A percentile compares a stretch with the other conserved stretches of the same genome.
phyloP scores from a whole-genome alignment of 805 yeast genomes.

The Suhomyces xylopsoci region DNA sequence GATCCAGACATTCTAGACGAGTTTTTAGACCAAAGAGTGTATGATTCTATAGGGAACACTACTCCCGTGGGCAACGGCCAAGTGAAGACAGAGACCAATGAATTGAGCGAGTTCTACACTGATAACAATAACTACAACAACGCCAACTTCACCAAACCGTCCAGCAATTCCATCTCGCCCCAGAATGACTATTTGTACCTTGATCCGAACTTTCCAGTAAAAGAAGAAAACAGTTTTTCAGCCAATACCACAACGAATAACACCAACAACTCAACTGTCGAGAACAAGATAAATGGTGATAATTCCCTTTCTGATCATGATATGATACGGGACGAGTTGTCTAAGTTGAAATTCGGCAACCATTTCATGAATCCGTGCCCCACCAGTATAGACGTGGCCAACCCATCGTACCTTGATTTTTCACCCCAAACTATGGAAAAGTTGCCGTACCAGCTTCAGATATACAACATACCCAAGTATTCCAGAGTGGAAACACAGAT shows the following conservation, averaged over 20 bases:
- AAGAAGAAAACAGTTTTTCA: neutral
- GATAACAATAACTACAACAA: neutral
- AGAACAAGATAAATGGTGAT: neutral
- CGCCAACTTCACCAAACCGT: neutral
- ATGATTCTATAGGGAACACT: slow-evolving; percentile 30
- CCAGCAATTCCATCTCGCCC: slow-evolving; percentile 3
- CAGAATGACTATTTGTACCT: slow-evolving; percentile 20
- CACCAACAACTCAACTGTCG: neutral
- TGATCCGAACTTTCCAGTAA: slow-evolving; percentile 14
- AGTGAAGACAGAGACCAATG: slow-evolving; percentile 11
- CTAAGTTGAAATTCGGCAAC: slow-evolving; percentile 54
- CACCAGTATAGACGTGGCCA: slow-evolving; percentile 26
- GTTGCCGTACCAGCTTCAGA: slow-evolving; percentile 48
- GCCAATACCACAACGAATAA: neutral
- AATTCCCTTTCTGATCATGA: slow-evolving; percentile 33
- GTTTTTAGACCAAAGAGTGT: slow-evolving; percentile 51
- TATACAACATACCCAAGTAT: slow-evolving; percentile 67
- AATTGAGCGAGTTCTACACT: slow-evolving; percentile 16
- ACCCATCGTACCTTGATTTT: slow-evolving; percentile 36
- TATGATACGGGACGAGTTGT: slow-evolving; percentile 45
- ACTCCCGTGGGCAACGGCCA: slow-evolving; percentile 14
- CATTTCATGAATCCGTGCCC: slow-evolving; percentile 37
- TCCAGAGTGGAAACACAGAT: slow-evolving; percentile 97
- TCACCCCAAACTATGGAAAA: slow-evolving; percentile 31
- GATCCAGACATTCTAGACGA: slow-evolving; percentile 56